phyloP scores from a whole-genome alignment of 495 filamentous ascomycete species.

The Terfezia claveryi region DNA sequence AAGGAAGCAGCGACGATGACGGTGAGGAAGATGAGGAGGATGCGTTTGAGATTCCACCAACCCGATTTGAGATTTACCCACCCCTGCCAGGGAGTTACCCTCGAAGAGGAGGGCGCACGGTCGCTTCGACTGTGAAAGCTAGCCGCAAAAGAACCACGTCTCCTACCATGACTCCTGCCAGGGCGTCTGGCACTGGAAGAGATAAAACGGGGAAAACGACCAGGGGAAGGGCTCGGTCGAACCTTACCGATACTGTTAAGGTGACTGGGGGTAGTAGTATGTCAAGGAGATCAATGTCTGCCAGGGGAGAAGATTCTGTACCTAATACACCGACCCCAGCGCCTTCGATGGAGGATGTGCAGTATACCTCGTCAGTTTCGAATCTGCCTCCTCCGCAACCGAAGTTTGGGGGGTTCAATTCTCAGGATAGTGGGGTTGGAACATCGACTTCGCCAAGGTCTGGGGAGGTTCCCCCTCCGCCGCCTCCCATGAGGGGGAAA shows the following conservation, averaged over 20 bases:
- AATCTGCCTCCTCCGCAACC: neutral
- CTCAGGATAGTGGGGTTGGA: neutral
- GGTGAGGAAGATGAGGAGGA: neutral
- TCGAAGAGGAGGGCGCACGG: constrained; percentile 6
- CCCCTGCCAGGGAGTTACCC: constrained; percentile 34
- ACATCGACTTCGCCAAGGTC: no score
- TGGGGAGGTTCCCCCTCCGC: neutral
- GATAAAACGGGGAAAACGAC: neutral
- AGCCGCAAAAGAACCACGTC: neutral
- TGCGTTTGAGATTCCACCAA: constrained; percentile 39
- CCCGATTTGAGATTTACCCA: constrained; percentile 68
- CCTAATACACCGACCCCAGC: neutral
- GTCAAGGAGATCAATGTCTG: neutral
- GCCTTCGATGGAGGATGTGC: neutral
- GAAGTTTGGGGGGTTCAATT: neutral
- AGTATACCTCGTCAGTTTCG: no score
- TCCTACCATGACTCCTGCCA: neutral
- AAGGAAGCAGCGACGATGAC: neutral
- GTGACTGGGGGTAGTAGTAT: neutral
- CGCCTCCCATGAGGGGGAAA: neutral
- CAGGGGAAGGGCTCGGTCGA: neutral
- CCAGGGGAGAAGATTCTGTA: neutral
- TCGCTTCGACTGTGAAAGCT: neutral
- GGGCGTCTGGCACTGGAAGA: neutral
- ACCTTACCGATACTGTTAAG: neutral